phyloP scores from a whole-genome alignment of 2,329 filamentous ascomycete species.

The Geoglossum cookeanum region DNA sequence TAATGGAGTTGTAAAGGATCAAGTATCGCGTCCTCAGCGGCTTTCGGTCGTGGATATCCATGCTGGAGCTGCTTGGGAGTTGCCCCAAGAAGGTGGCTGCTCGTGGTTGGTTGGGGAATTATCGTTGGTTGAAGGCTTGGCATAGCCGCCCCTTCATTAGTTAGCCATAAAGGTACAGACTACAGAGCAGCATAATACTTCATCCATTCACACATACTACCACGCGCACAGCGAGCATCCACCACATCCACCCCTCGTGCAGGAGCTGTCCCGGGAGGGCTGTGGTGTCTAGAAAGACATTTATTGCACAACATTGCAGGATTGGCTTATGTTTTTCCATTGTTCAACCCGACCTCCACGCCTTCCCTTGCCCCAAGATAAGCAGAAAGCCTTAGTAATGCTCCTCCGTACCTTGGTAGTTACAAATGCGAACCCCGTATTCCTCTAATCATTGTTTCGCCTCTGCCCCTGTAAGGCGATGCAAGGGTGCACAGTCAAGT shows the following conservation, averaged over 20 bases:
- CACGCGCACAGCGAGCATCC: too few species aligned
- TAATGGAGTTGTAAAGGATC: conserved; percentile 66
- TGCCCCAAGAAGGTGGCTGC: neutral
- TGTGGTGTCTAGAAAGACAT: too few species aligned
- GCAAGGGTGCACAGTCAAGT: neutral
- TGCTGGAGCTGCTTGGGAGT: neutral
- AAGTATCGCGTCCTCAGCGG: conserved; percentile 48
- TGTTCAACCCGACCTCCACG: neutral
- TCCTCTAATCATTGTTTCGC: neutral
- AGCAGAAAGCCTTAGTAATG: neutral
- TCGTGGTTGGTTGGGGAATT: neutral
- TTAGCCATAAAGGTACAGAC: too few species aligned
- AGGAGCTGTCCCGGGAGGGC: too few species aligned
- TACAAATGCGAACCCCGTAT: neutral
- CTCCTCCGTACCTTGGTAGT: neutral
- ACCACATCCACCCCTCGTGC: neutral
- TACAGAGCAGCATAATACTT: too few species aligned
- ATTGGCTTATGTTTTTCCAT: neutral
- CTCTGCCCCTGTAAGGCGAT: neutral
- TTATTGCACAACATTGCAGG: neutral
- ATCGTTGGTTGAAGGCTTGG: too few species aligned
- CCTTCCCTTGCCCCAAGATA: neutral
- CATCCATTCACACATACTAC: too few species aligned
- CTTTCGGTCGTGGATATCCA: neutral
- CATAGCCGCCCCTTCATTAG: too few species aligned